Conservation (phyloP, 306 rosid species). For the Cyclanthera cordifolia region DNA sequence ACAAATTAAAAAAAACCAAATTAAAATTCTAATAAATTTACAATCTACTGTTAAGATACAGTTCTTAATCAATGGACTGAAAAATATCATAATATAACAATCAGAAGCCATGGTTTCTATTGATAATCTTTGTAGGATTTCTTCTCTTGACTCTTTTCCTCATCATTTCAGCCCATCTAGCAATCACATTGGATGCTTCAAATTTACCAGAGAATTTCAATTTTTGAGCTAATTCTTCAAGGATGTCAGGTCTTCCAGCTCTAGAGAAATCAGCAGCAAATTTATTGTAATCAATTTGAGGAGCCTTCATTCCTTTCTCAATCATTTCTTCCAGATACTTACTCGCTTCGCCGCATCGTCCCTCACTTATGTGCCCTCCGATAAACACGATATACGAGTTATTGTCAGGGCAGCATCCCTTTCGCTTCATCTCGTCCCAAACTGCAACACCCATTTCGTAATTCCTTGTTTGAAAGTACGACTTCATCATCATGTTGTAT, state of each 20-base stretch:
- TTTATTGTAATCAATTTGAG: slow-evolving; percentile 74
- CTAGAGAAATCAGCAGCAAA: slow-evolving; percentile 68
- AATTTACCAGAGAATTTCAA: slow-evolving; percentile 65
- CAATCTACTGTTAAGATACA: neutral
- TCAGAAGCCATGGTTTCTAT: neutral
- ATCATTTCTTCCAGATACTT: slow-evolving; percentile 74
- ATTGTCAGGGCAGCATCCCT: slow-evolving; percentile 73
- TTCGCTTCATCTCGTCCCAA: slow-evolving; percentile 69
- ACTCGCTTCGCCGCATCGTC: slow-evolving; percentile 56
- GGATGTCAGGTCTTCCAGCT: slow-evolving; percentile 59
- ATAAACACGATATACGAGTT: slow-evolving; percentile 66
- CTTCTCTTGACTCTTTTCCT: slow-evolving; percentile 45
- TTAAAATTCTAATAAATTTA: neutral
- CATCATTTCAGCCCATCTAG: slow-evolving; percentile 69
- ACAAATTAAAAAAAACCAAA: neutral
- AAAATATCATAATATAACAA: neutral
- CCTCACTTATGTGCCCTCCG: slow-evolving; percentile 68
- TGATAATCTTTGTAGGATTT: slow-evolving; percentile 17
- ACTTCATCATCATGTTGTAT: slow-evolving; percentile 81
- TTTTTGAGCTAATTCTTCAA: slow-evolving; percentile 64
- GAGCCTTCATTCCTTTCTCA: slow-evolving; percentile 84
- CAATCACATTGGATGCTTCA: slow-evolving; percentile 58
- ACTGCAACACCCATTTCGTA: slow-evolving; percentile 47
- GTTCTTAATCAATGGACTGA: neutral
- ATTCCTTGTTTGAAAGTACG: slow-evolving; percentile 53